These are phyloP conservation scores for Pulveroboletus ravenelii DNA, from an alignment of 768 basidiomycete species.

Conservation along the genomic window DNA sequence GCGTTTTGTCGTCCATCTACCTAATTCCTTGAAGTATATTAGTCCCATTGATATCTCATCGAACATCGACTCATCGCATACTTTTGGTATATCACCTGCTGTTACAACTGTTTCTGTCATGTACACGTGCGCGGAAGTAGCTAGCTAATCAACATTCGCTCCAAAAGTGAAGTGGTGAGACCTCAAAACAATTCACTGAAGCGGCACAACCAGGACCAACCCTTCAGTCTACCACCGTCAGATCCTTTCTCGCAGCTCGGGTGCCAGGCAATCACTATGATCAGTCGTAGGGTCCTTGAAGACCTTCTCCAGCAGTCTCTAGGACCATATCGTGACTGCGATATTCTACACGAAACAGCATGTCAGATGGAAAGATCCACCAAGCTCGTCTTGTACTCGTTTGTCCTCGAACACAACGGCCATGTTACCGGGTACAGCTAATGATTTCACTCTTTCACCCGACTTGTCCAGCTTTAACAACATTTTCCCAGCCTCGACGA, in stretches of 20 bases:
- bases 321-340: constrained; percentile 28
- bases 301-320: constrained; percentile 26
- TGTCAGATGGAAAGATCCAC: constrained; percentile 14
- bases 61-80: constrained; percentile 23
- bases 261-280: constrained; percentile 8
- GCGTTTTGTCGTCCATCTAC: constrained; percentile 24
- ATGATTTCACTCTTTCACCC: neutral
- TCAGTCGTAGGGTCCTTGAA: constrained; percentile 14
- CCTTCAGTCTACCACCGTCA: neutral
- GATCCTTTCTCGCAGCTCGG: neutral
- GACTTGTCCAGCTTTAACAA: neutral
- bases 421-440: constrained; percentile 23
- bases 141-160: constrained; percentile 13
- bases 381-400: constrained; percentile 26
- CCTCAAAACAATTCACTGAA: neutral
- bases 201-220: too few relatives aligned
- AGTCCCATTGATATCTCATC: constrained; percentile 23
- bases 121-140: constrained; percentile 27
- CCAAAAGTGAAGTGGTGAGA: neutral
- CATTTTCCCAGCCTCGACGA: constrained; percentile 40
- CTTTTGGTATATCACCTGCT: constrained; percentile 29
- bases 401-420: constrained; percentile 25
- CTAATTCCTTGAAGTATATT: constrained; percentile 21
- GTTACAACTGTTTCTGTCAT: constrained; percentile 24
- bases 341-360: constrained; percentile 18